Evolutionary conservation across 495 filamentous ascomycete species (phyloP), one percentile per base, ranked within the genome.

Genomic region (Poronia punctata): DNA sequence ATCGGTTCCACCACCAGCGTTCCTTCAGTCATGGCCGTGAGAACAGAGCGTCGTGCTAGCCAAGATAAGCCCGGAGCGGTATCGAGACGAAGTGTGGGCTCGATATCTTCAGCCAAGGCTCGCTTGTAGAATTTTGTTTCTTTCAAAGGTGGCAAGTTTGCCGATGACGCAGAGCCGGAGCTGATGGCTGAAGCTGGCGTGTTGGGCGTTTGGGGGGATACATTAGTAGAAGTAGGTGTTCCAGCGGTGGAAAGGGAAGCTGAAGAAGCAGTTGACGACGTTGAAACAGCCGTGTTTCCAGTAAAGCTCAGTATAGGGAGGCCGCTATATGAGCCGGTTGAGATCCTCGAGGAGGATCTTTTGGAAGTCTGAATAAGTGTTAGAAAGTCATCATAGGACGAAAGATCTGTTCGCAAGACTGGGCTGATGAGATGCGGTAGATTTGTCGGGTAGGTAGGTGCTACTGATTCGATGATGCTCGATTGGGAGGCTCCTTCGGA

Each of bases 41-140:
- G 52, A 2, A 95, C 87, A 18, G 79, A 83, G 31, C 92, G 79
- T 20, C 89, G 80, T 17, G 85, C 86, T 17, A 97, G 75, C 86
- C 89, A 98, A 15, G 87, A 93, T 25, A 98, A 78, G 0, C 89
- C 88, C 1, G 92, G 90, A 0, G 92, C 86, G 4, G 74, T 72
- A 61, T 98, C 92, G 4, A 97, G 74, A 27, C 92, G 77, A 14
- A 98, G 64, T 0, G 92, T 94, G 2, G 92, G 92, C 62, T 98
- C 92, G 38, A 98, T 84, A 61, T 97, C 92, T 59, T 98, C 92
- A 37, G 76, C 68, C 9, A 95, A 61, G 5, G 74, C 77, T 15
- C 92, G 79, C 61, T 98, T 98, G 63, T 88, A 98, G 59, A 95
- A 97, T 45, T 82, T 84, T 3, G 83, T 87, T 39, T 96, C 92